A percentile compares a stretch with the other conserved stretches of the same genome.
Conservation (phyloP, 805 yeast species). For the Ascoidea asiatica region DNA sequence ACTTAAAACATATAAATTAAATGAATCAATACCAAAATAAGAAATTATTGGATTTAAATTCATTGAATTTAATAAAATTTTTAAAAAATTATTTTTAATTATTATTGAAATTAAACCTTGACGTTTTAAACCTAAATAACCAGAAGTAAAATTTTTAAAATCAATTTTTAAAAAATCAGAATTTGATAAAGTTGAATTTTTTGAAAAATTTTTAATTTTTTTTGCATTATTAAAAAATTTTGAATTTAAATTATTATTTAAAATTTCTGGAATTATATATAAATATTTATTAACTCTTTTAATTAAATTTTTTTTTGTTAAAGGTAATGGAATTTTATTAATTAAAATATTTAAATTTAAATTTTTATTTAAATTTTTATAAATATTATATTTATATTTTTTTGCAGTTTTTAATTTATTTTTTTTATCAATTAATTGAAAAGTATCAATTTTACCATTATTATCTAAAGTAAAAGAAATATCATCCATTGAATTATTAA, state of each 20-base stretch:
- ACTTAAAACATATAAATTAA: constrained; percentile 5
- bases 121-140: constrained; percentile 6
- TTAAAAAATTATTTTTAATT: background rate
- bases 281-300: background rate
- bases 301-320: background rate
- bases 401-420: constrained; percentile 1
- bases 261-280: background rate
- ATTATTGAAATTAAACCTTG: constrained; percentile 1
- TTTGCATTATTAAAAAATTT: constrained; percentile 1
- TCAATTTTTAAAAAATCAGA: constrained; percentile 2
- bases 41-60: background rate
- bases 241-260: background rate
- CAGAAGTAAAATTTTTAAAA: constrained; percentile 5
- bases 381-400: constrained; percentile 4
- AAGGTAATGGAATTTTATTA: constrained; percentile 3
- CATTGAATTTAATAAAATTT: background rate
- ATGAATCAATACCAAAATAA: constrained; percentile 7
- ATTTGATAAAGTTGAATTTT: background rate
- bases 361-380: background rate
- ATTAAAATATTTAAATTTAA: too few relatives aligned
- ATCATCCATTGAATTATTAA: too few relatives aligned
- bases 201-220: background rate
- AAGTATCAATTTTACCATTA: too few relatives aligned
- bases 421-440: too few relatives aligned
- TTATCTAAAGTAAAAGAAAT: background rate